These are phyloP conservation scores for Trichoderma virens DNA, from an alignment of 495 filamentous ascomycete species.

Conservation along the genomic window DNA sequence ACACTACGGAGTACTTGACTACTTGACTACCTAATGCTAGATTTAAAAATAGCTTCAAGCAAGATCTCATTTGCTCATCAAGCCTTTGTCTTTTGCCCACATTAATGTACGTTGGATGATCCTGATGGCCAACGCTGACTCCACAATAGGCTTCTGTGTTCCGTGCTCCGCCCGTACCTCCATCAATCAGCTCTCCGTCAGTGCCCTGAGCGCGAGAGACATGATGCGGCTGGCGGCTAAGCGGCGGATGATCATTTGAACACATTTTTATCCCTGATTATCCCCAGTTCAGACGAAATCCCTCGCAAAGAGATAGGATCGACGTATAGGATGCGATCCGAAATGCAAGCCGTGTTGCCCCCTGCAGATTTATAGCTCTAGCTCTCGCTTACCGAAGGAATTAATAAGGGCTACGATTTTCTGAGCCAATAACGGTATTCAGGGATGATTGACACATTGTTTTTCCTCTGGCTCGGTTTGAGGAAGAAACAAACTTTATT, in stretches of 20 bases:
- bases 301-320: neutral
- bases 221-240: neutral
- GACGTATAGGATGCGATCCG: conserved; percentile 4
- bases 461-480: neutral
- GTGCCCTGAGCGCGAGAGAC: neutral
- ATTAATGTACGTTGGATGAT: neutral
- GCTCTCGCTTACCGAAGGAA: neutral
- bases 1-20: no score
- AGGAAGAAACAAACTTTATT: no score
- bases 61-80: no score
- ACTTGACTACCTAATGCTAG: no score
- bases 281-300: neutral
- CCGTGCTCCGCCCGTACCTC: neutral
- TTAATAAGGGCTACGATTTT: neutral
- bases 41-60: no score
- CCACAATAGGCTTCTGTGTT: neutral
- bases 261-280: neutral
- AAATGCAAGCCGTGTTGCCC: neutral
- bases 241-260: neutral
- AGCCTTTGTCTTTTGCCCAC: no score
- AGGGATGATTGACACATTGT: neutral
- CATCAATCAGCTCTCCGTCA: neutral
- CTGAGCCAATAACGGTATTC: neutral
- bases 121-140: neutral
- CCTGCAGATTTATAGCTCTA: neutral